Evolutionary conservation across 1,284 basidiomycete genomes (phyloP), one percentile per base, ranked within the genome.

Genomic region (Irpex lacteus): DNA sequence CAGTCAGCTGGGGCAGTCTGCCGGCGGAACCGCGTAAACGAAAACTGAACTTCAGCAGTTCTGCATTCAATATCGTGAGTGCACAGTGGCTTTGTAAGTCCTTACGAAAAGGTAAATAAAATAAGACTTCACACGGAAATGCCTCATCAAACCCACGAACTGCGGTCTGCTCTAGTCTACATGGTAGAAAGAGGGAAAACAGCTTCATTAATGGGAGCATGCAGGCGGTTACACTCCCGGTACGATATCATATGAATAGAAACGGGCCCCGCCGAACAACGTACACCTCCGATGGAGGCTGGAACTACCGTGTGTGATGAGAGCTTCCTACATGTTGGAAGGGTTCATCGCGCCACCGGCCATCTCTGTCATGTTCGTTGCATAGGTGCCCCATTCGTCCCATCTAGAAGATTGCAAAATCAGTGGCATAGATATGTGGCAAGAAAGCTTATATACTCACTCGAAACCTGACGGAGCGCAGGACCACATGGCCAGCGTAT

Each of bases 401-500:
- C 67, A 69, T 57, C 70, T 71, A 8, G 50, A 13, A 47, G 9
- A 61, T 55, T 19, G 60, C 36, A 59, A 57, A 53, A 34, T 52
- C 37, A 21, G 36, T 11, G 62, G 61, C 37, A 3, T 36, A 19
- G 18, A 37, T 18, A 60, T 6, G 50, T n/a, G 3, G 34, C 5
- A 15, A 49, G 40, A 19, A 55, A 21, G 32, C 19, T 34, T 26
- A 60, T 15, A 11, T 34, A 71, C 73, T 69, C 61, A 76, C 75
- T 76, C 74, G 65, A 76, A 76, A 38, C 72, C 70, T 19, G 68
- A 70, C 21, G 75, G 75, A 61, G 75, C 73, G 37, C 64, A 69
- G n/a, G 73, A 73, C 75, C 75, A 77, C 71, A 77, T 74, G 49
- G 74, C 71, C 32, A 75, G 66, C 60, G 69, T 72, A 38, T 71